Evolutionary conservation across 768 basidiomycete species (phyloP).

Genomic region (Porphyrellus cyaneotinctus): DNA sequence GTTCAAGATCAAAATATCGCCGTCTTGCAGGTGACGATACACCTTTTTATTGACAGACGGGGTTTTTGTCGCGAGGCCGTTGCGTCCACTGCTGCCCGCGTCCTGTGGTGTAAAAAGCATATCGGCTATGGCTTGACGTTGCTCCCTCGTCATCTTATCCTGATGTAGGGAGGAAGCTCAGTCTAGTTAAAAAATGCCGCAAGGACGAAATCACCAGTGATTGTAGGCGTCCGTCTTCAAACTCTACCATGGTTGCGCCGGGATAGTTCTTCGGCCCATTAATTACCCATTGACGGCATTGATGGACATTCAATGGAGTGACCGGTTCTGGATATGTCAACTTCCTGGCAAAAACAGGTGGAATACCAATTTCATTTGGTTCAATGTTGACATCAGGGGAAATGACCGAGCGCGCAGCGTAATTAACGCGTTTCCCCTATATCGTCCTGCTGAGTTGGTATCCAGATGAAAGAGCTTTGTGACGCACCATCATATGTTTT

Average conservation of each 20-base stretch:
- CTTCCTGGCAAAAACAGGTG: slow-evolving; percentile 95
- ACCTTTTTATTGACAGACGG: slow-evolving; percentile 93
- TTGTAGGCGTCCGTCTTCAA: slow-evolving; percentile 87
- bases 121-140: slow-evolving; percentile 92
- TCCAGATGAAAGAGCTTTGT: neutral
- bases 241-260: slow-evolving; percentile 91
- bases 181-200: neutral
- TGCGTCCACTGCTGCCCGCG: slow-evolving; percentile 41
- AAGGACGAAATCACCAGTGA: slow-evolving; percentile 53
- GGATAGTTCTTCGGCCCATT: slow-evolving; percentile 86
- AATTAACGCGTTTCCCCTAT: slow-evolving; percentile 98
- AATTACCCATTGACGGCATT: slow-evolving; percentile 85
- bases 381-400: slow-evolving; percentile 99
- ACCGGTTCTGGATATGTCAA: slow-evolving; percentile 98
- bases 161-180: slow-evolving; percentile 28
- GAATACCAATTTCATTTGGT: slow-evolving; percentile 96
- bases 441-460: neutral
- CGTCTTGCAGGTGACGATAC: slow-evolving; percentile 89
- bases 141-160: slow-evolving; percentile 85
- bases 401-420: slow-evolving; percentile 99
- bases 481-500: slow-evolving; percentile 96
- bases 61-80: slow-evolving; percentile 72
- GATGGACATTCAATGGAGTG: slow-evolving; percentile 84
- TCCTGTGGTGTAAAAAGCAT: slow-evolving; percentile 91
- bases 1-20: slow-evolving; percentile 93